Percentiles rank a stretch among this genome's conserved stretches.
Evolutionary conservation across 2,329 filamentous ascomycete genomes (phyloP).

Genomic region (Claviceps capensis): DNA sequence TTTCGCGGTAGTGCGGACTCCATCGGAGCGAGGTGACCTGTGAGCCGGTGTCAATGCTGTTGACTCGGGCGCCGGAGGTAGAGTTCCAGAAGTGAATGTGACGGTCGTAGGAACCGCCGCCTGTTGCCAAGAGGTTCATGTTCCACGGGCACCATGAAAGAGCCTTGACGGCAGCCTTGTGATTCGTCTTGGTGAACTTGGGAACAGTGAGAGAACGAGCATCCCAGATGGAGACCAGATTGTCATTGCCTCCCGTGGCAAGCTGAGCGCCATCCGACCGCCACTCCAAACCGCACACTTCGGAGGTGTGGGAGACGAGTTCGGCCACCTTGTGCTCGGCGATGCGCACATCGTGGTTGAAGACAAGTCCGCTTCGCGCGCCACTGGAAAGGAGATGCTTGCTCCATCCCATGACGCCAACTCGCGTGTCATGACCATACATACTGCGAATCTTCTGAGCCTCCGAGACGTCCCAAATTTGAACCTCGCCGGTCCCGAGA

Average conservation of each 20-base stretch:
- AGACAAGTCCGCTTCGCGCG: conserved; percentile 85
- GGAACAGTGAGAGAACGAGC: conserved; percentile 83
- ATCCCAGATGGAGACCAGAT: conserved; percentile 98
- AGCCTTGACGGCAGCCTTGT: conserved; percentile 96
- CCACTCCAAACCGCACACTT: conserved; percentile 98
- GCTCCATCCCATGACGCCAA: conserved; percentile 98
- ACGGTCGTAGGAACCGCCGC: conserved; percentile 89
- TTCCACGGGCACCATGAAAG: conserved; percentile 99
- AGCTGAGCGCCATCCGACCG: conserved; percentile 91
- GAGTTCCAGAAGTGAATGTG: conserved; percentile 99
- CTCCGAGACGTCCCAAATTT: conserved; percentile 98
- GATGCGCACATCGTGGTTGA: conserved; percentile 96
- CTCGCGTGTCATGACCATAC: conserved; percentile 92
- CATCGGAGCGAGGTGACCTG: conserved; percentile 94
- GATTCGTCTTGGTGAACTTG: conserved; percentile 99
- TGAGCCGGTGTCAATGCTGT: conserved; percentile 97
- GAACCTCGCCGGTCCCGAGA: conserved; percentile 87
- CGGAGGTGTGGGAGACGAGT: conserved; percentile 90
- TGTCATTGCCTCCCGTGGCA: conserved; percentile 95
- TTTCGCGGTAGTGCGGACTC: conserved; percentile 95
- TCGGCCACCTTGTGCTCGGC: conserved; percentile 97
- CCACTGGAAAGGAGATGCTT: conserved; percentile 95
- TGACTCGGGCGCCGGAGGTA: conserved; percentile 90
- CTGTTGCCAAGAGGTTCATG: conserved; percentile 89
- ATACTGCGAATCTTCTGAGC: conserved; percentile 93